Evolutionary conservation across 108 stramenopile genomes (phyloP), one percentile per base, ranked within the genome.

Genomic region (Thalassiosira profunda): DNA sequence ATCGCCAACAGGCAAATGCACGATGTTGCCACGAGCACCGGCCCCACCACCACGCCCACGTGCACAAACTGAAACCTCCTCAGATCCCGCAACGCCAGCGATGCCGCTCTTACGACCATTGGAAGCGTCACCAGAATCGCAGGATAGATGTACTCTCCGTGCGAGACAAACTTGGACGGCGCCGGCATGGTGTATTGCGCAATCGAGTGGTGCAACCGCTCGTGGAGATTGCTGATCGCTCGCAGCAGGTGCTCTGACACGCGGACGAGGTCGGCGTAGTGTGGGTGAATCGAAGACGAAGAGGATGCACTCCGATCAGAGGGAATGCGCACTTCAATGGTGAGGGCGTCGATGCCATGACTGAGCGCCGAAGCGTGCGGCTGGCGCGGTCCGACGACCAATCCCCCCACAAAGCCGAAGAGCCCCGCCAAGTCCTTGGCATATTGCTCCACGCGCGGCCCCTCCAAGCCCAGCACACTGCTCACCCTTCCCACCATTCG

Each of bases 171-270:
- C 35, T 67, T 86, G 29, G 58, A 63, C 3, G 81, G 79, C 0
- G 86, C 76, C 21, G 94, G 88, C 41, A 95, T 67, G 25, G 87
- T 57, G 64, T 95, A 95, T 49, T 89, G 84, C 6, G 84, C 74
- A 24, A 85, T 67, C 29, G 86, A 86, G 74, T 95, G 94, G 74
- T 95, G 94, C 14, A 95, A 75, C n/a, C 91, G 84, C 63, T 95
- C 94, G 74, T 91, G 88, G 18, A 92, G 70, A 71, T 92, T 95
- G 69, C 86, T 81, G 12, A 95, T 67, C 1, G 86, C 74, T 1
- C 89, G 89, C 2, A 95, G 11, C 4, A 86, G 34, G 24, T 78
- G 75, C 73, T 87, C 89, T 26, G 76, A 40, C n/a, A 56, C 70
- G n/a, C 84, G 76, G n/a, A 87, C 57, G 1, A 75, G 57, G 47